These are phyloP conservation scores for Colletotrichum tropicale DNA, from an alignment of 2,329 filamentous ascomycete genomes.

Conservation along the genomic window DNA sequence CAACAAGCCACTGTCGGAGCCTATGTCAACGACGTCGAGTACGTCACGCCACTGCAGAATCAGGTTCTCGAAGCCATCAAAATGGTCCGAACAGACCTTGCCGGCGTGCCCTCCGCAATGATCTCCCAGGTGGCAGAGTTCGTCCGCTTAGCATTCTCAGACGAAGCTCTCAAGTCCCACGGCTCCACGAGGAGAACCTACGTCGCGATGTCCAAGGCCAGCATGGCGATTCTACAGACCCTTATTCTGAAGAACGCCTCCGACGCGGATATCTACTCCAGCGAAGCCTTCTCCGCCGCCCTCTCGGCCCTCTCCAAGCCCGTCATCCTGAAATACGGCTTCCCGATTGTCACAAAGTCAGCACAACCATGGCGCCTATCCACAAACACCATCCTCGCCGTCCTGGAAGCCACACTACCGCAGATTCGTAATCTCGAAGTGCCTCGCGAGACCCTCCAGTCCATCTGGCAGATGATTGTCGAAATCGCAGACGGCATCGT, in stretches of 20 bases:
- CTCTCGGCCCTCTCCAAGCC: constrained; percentile 72
- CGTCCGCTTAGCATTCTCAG: constrained; percentile 69
- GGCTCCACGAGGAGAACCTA: constrained; percentile 71
- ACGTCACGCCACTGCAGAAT: constrained; percentile 73
- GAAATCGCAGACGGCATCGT: constrained; percentile 72
- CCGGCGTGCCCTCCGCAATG: constrained; percentile 70
- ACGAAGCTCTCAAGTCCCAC: constrained; percentile 32
- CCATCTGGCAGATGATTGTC: constrained; percentile 75
- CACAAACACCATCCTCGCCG: constrained; percentile 70
- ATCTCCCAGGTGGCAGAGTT: constrained; percentile 74
- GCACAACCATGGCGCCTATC: constrained; percentile 80
- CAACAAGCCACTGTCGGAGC: constrained; percentile 69
- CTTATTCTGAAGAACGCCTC: constrained; percentile 64
- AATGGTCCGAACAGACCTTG: constrained; percentile 69
- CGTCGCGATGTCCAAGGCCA: constrained; percentile 84
- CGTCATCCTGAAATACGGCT: constrained; percentile 81
- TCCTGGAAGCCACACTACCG: constrained; percentile 70
- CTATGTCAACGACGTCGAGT: constrained; percentile 76
- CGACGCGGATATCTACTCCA: constrained; percentile 71
- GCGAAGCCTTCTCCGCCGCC: constrained; percentile 68
- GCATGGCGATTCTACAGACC: constrained; percentile 72
- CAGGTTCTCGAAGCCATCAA: constrained; percentile 72
- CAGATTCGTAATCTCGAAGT: constrained; percentile 58
- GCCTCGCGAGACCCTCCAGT: constrained; percentile 49
- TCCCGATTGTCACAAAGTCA: constrained; percentile 72